Evolutionary conservation across 352 stramenopile species (phyloP).

Genomic region (Phytophthora fragariae): DNA sequence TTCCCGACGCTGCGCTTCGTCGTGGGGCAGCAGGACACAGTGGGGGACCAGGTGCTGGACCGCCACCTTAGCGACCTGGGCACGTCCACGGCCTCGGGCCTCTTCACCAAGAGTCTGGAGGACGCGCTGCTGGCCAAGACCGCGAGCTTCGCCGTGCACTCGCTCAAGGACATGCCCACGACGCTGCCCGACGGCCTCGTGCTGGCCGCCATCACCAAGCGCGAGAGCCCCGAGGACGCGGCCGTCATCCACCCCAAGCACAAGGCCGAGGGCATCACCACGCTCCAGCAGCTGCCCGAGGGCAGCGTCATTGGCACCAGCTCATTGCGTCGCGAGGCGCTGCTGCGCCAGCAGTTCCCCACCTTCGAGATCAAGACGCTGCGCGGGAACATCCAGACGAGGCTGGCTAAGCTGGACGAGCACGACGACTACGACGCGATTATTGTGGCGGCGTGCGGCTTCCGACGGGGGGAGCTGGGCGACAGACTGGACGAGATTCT

Average conservation of each 20-base stretch:
- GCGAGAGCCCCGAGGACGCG: slow-evolving; percentile 85
- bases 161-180: slow-evolving; percentile 92
- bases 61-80: slow-evolving; percentile 82
- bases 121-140: slow-evolving; percentile 70
- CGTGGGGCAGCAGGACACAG: slow-evolving; percentile 80
- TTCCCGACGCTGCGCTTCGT: slow-evolving; percentile 80
- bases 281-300: slow-evolving; percentile 65
- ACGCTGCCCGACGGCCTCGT: slow-evolving; percentile 79
- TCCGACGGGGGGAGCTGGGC: slow-evolving; percentile 75
- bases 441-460: slow-evolving; percentile 86
- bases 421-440: slow-evolving; percentile 89
- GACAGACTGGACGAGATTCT: slow-evolving; percentile 83
- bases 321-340: slow-evolving; percentile 81
- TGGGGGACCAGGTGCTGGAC: slow-evolving; percentile 86
- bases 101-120: slow-evolving; percentile 93
- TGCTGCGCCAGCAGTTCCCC: slow-evolving; percentile 74
- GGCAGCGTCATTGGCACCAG: slow-evolving; percentile 86
- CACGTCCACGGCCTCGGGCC: slow-evolving; percentile 65
- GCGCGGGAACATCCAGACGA: slow-evolving; percentile 90
- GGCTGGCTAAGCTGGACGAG: slow-evolving; percentile 86
- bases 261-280: slow-evolving; percentile 67
- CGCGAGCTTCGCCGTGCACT: slow-evolving; percentile 89
- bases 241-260: slow-evolving; percentile 88
- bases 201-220: slow-evolving; percentile 83
- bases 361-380: slow-evolving; percentile 86